A percentile compares a stretch with the other conserved stretches of the same genome.
Evolutionary conservation across 106 monocot species (phyloP).

Genomic region (Hemerocallis citrina): DNA sequence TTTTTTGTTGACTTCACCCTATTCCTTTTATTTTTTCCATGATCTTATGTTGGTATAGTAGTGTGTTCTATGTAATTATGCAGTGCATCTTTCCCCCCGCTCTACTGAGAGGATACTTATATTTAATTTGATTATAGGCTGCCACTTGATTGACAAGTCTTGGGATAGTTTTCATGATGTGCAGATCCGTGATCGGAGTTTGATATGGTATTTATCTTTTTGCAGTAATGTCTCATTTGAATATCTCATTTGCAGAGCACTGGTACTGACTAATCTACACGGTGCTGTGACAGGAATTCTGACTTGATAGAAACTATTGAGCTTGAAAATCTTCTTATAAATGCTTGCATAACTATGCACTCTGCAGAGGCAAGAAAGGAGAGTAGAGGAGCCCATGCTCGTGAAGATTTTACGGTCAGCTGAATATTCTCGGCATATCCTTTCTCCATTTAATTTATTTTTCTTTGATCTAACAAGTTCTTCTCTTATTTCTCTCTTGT

Average conservation of each 20-base stretch:
- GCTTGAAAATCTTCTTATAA: conserved; percentile 94
- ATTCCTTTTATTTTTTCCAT: too few species aligned
- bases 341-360: conserved; percentile 95
- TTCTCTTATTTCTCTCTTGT: conserved; percentile 3
- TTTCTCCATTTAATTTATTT: not conserved
- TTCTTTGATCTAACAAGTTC: conserved; percentile 1
- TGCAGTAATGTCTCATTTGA: too few species aligned
- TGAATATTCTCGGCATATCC: not conserved
- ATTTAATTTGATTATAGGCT: conserved; percentile 40
- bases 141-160: conserved; percentile 68
- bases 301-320: conserved; percentile 92
- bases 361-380: conserved; percentile 99
- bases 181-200: conserved; percentile 57
- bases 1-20: too few species aligned
- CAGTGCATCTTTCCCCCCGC: too few species aligned
- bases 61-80: too few species aligned
- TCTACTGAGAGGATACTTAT: too few species aligned
- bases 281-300: conserved; percentile 98
- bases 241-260: too few species aligned
- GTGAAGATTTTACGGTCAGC: conserved; percentile 89
- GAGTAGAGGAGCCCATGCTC: conserved; percentile 99
- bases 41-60: too few species aligned
- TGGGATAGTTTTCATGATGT: conserved; percentile 88
- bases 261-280: too few species aligned
- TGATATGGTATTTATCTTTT: conserved; percentile 64